phyloP scores from a whole-genome alignment of 352 stramenopile genomes.

The Globisporangium lucens region DNA sequence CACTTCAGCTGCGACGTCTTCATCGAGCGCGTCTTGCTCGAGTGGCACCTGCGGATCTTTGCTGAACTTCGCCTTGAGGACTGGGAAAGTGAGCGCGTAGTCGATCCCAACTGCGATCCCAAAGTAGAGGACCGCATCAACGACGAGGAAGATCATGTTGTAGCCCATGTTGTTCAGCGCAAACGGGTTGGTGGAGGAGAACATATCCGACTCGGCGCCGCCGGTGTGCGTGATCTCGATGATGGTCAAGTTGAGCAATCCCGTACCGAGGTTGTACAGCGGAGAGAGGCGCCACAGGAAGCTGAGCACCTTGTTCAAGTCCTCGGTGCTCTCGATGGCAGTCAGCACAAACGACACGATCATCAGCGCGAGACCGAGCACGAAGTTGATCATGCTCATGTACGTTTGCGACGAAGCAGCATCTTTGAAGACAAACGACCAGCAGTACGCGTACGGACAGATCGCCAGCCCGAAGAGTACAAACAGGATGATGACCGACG shows the following conservation, averaged over 20 bases:
- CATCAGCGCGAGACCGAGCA: conserved; percentile 58
- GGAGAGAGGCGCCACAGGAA: conserved; percentile 61
- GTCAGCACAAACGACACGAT: conserved; percentile 45
- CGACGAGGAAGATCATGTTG: conserved; percentile 31
- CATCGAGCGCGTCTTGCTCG: conserved; percentile 37
- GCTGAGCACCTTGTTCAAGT: conserved; percentile 36
- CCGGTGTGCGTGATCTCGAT: conserved; percentile 20
- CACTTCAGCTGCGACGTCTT: conserved; percentile 45
- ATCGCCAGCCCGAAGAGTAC: conserved; percentile 60
- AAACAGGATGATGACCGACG: conserved; percentile 52
- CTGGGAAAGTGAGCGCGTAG: conserved; percentile 59
- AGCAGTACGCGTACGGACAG: conserved; percentile 54
- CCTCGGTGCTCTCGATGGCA: conserved; percentile 24
- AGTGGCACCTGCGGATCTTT: conserved; percentile 46
- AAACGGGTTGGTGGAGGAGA: conserved; percentile 24
- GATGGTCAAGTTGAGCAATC: conserved; percentile 38
- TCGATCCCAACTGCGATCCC: conserved; percentile 40
- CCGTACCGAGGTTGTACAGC: conserved; percentile 49
- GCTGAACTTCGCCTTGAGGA: conserved; percentile 47
- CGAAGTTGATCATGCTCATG: conserved; percentile 56
- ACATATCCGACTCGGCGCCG: conserved; percentile 15
- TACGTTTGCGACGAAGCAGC: conserved; percentile 41
- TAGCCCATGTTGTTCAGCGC: conserved; percentile 27
- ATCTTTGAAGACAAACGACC: conserved; percentile 59
- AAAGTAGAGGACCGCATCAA: conserved; percentile 25